phyloP scores from a whole-genome alignment of 2,329 filamentous ascomycete genomes.

The Pseudocercospora crystallina region DNA sequence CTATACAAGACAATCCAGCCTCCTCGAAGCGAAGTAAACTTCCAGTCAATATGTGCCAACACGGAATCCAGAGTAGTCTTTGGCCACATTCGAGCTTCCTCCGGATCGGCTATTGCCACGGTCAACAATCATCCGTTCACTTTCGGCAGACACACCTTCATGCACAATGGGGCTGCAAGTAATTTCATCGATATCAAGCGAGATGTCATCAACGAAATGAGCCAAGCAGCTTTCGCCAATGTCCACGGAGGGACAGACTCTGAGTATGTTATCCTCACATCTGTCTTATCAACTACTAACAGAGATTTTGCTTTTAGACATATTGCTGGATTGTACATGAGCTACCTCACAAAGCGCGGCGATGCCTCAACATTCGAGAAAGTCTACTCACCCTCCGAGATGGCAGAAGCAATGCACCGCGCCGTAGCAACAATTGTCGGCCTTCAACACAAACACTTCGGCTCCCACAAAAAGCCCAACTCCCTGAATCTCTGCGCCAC shows the following conservation, averaged over 20 bases:
- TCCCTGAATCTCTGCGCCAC: constrained; percentile 55
- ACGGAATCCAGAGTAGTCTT: constrained; percentile 52
- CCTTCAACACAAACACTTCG: constrained; percentile 48
- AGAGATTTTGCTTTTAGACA: constrained; percentile 18
- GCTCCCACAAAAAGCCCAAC: constrained; percentile 45
- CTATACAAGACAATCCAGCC: constrained; percentile 55
- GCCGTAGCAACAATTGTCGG: constrained; percentile 46
- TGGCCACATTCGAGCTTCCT: constrained; percentile 55
- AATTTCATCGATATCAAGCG: constrained; percentile 50
- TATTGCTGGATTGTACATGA: constrained; percentile 52
- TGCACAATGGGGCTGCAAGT: constrained; percentile 57
- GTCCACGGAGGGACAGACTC: constrained; percentile 55
- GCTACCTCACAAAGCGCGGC: constrained; percentile 40
- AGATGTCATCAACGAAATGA: constrained; percentile 46
- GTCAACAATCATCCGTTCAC: constrained; percentile 58
- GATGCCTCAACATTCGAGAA: constrained; percentile 33
- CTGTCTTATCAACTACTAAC: background rate
- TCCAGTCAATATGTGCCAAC: constrained; percentile 53
- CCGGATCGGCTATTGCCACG: constrained; percentile 48
- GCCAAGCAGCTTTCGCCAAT: constrained; percentile 49
- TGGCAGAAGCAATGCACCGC: constrained; percentile 46
- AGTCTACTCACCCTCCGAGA: constrained; percentile 43
- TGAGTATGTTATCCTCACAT: constrained; percentile 39
- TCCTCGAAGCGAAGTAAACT: constrained; percentile 55
- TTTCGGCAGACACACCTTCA: constrained; percentile 55